Evolutionary conservation across 768 basidiomycete genomes (phyloP).

Genomic region (Lyophyllum semitale): DNA sequence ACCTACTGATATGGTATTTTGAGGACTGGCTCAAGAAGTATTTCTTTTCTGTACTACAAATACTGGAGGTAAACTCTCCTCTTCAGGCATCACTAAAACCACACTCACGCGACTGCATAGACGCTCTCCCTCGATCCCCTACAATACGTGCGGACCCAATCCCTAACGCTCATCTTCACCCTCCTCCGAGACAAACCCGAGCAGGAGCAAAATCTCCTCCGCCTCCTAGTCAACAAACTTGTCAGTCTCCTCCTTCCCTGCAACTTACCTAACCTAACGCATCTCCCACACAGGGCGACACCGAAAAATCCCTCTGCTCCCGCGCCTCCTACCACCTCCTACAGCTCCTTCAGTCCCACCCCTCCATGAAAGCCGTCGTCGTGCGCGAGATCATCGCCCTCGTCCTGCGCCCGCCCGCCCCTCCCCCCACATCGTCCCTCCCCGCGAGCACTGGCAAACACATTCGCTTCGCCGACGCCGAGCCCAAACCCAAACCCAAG

Average conservation of each 20-base stretch:
- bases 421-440: constrained; percentile 34
- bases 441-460: constrained; percentile 42
- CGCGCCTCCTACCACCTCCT: constrained; percentile 89
- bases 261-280: background rate
- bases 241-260: constrained; percentile 40
- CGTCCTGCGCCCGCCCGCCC: constrained; percentile 63
- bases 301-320: constrained; percentile 84
- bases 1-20: constrained; percentile 84
- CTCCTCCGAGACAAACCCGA: constrained; percentile 90
- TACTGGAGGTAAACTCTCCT: constrained; percentile 69
- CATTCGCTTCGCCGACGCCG: constrained; percentile 52
- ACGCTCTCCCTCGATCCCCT: constrained; percentile 82
- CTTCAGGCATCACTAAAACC: constrained; percentile 1
- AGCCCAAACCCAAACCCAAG: constrained; percentile 31
- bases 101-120: constrained; percentile 34
- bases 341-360: constrained; percentile 87
- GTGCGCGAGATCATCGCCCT: constrained; percentile 84
- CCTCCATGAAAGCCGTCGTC: constrained; percentile 88
- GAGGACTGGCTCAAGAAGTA: constrained; percentile 99
- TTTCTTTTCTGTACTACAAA: constrained; percentile 89
- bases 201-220: constrained; percentile 95
- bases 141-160: constrained; percentile 85
- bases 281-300: constrained; percentile 71
- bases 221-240: constrained; percentile 92
- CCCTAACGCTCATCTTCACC: constrained; percentile 73